Base-by-base conservation (phyloP, 306 rosid genomes). In the Fagus sylvatica region DNA sequence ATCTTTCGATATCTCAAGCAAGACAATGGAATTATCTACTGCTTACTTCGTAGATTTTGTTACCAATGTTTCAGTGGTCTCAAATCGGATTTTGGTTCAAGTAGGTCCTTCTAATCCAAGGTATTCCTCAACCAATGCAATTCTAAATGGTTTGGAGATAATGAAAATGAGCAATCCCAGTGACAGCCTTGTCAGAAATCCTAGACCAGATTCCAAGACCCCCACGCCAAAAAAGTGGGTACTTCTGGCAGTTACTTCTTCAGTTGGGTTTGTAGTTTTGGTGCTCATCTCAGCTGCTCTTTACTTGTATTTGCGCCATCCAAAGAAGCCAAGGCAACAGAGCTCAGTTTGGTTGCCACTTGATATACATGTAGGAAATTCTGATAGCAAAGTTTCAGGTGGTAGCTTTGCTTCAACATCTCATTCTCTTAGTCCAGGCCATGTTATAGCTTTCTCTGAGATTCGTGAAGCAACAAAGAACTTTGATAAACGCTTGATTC, bases 91-190 rank as follows among this genome's bases (percentile, higher is more conserved):
- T 72, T 68, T 83, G 75, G 84, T 83, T 62, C 87, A 83, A 72
- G 83, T 79, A 3, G 84, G 87, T 60, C 84, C 87, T 57, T 57
- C 84, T 34, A 43, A 34, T 32, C 6, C 76, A 46, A 66, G 61
- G 28, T 61, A 71, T 49, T 60, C 76, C 53, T 74, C 76, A n/a
- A 55, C 74, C 56, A 84, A 84, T 59, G 84, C 87, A 53, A 79
- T 80, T 68, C 74, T 84, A 76, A 84, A 80, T 53, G 87, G 87
- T 34, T 76, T 84, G 76, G 87, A 84, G 87, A 76, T 84, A 32
- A 68, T 68, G 82, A 80, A 84, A 69, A 77, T 84, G 72, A 73
- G 82, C 73, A 77, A 61, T 61, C 72, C 43, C 8, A 22, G 60
- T 22, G 79, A 59, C 46, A 73, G 84, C 76, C 74, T 84, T 59